Percentiles rank a stretch among this genome's conserved stretches.
Conservation (phyloP, 495 filamentous ascomycete species). For the Penicillium nucicola region DNA sequence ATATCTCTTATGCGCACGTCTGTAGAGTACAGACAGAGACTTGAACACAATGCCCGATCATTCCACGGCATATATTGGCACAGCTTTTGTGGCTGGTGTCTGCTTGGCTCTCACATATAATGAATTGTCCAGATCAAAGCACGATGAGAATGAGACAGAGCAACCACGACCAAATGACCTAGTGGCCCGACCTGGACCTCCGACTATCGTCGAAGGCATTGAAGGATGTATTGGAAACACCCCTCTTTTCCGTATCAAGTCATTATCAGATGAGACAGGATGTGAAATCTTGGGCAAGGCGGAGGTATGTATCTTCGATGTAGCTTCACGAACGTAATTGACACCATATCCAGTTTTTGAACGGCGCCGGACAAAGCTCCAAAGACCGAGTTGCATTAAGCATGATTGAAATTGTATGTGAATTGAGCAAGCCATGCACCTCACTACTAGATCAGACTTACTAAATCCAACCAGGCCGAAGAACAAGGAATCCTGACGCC, state of each 20-base stretch:
- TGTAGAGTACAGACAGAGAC: background rate
- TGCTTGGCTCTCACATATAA: conserved; percentile 70
- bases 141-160: conserved; percentile 22
- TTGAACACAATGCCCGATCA: conserved; percentile 24
- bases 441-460: background rate
- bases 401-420: conserved; percentile 70
- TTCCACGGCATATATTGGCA: conserved; percentile 48
- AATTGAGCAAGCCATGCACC: background rate
- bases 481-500: conserved; percentile 72
- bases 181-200: conserved; percentile 35
- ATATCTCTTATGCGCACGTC: conserved; percentile 3
- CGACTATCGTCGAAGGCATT: conserved; percentile 63
- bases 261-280: conserved; percentile 85
- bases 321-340: background rate
- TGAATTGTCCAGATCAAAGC: conserved; percentile 62
- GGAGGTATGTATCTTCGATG: conserved; percentile 50
- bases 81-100: conserved; percentile 72
- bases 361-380: conserved; percentile 91
- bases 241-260: conserved; percentile 82
- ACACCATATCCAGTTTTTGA: conserved; percentile 59
- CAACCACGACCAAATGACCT: conserved; percentile 11
- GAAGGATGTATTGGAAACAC: conserved; percentile 95
- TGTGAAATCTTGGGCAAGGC: conserved; percentile 93
- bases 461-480: conserved; percentile 58
- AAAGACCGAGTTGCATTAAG: conserved; percentile 93